Evolutionary conservation across 441 rosid species (phyloP).

Genomic region (Arabidopsis hybrid): DNA sequence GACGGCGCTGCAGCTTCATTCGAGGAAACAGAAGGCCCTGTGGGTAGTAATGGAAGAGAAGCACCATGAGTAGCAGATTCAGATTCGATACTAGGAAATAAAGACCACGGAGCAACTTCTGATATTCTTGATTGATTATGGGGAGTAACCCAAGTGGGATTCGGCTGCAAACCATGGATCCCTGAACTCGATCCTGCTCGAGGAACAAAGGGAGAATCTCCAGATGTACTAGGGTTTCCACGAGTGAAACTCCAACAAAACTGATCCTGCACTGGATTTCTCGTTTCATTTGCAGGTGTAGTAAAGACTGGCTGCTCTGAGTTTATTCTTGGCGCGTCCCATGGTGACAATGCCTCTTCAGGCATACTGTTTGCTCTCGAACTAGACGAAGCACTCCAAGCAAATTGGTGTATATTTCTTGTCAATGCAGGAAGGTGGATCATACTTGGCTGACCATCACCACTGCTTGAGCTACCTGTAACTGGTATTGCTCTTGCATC

Average conservation of each 20-base stretch:
- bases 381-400: constrained; percentile 59
- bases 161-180: constrained; percentile 50
- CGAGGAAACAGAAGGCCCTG: constrained; percentile 62
- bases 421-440: constrained; percentile 46
- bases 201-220: constrained; percentile 52
- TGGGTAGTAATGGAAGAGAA: constrained; percentile 60
- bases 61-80: constrained; percentile 62
- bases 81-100: constrained; percentile 66
- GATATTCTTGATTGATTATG: constrained; percentile 57
- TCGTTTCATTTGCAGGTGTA: constrained; percentile 55
- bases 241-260: constrained; percentile 66
- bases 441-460: constrained; percentile 41
- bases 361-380: constrained; percentile 56
- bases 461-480: constrained; percentile 45
- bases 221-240: constrained; percentile 53
- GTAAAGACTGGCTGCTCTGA: constrained; percentile 63
- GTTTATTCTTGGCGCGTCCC: constrained; percentile 59
- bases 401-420: constrained; percentile 52
- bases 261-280: constrained; percentile 71
- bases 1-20: constrained; percentile 57
- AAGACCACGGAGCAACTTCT: constrained; percentile 77
- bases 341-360: constrained; percentile 53
- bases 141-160: constrained; percentile 61
- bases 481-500: constrained; percentile 53
- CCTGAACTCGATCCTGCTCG: constrained; percentile 61